Percentiles rank a stretch among this genome's conserved stretches.
Evolutionary conservation across 2,329 filamentous ascomycete species (phyloP).

Genomic region (Aspergillus neotritici): DNA sequence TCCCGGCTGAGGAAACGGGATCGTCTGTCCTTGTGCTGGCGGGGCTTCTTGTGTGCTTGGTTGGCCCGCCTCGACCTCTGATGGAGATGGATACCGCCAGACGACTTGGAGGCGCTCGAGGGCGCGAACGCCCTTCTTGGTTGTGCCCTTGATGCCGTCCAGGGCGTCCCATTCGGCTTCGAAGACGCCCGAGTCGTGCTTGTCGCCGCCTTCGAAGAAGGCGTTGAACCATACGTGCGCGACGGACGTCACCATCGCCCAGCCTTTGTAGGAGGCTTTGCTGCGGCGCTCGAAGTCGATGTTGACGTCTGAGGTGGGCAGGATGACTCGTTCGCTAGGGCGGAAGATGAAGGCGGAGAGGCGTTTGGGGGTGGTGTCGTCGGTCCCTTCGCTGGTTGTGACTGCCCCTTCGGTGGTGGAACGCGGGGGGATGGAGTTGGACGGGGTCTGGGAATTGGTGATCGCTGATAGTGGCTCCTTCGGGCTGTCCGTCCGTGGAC

Average conservation of each 20-base stretch:
- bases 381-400: conserved; percentile 3
- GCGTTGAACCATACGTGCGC: conserved; percentile 97
- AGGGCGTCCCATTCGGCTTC: conserved; percentile 70
- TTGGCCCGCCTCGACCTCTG: conserved; percentile 9
- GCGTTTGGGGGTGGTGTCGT: conserved; percentile 44
- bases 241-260: conserved; percentile 86
- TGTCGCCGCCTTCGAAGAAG: conserved; percentile 78
- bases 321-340: conserved; percentile 60
- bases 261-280: conserved; percentile 67
- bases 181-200: conserved; percentile 65
- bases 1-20: conserved; percentile 60
- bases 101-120: conserved; percentile 80
- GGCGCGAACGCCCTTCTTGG: conserved; percentile 71
- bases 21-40: conserved; percentile 37
- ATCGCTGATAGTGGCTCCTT: no score
- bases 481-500: not conserved
- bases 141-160: conserved; percentile 91
- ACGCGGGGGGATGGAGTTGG: no score
- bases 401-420: not conserved
- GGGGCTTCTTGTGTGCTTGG: conserved; percentile 21
- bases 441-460: no score
- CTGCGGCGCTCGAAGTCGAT: conserved; percentile 84
- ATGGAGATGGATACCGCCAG: conserved; percentile 56
- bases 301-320: conserved; percentile 81
- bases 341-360: conserved; percentile 74